Conservation (phyloP, 1,139 yeast species). For the Pneumocystis carinii region DNA sequence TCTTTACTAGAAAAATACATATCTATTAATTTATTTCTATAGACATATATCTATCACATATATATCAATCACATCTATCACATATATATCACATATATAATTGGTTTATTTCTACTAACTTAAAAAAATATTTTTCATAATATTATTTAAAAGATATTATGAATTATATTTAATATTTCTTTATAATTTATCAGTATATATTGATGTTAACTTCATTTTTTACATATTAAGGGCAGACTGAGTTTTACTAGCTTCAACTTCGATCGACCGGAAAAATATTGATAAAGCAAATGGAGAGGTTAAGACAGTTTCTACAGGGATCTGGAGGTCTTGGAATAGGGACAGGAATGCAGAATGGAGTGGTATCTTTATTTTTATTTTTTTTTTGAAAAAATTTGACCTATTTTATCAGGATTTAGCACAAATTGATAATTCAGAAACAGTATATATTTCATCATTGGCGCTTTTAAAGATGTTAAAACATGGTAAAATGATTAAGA, state of each 20-base stretch:
- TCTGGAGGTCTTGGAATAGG: background rate
- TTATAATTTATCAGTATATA: background rate
- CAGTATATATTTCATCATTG: conserved; percentile 87
- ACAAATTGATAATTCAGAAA: conserved; percentile 85
- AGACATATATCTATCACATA: too few species aligned
- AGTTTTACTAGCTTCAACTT: background rate
- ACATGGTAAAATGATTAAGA: conserved; percentile 43
- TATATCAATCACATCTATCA: too few species aligned
- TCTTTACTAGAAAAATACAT: too few species aligned
- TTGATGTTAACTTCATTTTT: background rate
- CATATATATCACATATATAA: too few species aligned
- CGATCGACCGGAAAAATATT: background rate
- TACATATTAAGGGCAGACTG: background rate
- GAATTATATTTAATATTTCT: too few species aligned
- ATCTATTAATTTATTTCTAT: too few species aligned
- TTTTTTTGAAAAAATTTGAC: background rate
- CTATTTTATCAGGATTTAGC: conserved; percentile 46
- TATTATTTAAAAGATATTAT: too few species aligned
- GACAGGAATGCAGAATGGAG: background rate
- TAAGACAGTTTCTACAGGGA: background rate
- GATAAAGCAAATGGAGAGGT: background rate
- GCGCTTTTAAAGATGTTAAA: conserved; percentile 92
- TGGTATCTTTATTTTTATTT: background rate
- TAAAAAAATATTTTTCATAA: too few species aligned
- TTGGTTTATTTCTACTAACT: too few species aligned